Evolutionary conservation across 202 grass and related monocot genomes (phyloP).

Genomic region (Setaria viridis): DNA sequence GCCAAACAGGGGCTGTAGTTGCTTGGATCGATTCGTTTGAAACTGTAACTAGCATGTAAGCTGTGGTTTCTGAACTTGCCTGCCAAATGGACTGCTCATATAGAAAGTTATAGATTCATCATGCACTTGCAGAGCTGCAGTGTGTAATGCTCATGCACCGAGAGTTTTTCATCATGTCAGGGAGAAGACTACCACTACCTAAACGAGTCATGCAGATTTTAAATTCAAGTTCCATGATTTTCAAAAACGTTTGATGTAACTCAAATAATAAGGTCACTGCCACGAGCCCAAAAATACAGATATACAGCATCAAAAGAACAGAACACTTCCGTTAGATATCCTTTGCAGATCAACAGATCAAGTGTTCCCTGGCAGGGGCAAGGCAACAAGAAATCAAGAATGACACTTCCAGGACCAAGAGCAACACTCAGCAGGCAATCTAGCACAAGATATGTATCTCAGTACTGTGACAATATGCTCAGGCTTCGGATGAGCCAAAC

Average conservation of each 20-base stretch:
- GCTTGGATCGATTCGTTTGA: neutral
- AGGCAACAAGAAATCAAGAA: neutral
- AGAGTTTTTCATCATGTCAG: neutral
- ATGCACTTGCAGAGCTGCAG: neutral
- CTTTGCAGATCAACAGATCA: neutral
- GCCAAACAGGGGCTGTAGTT: neutral
- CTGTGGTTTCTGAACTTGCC: neutral
- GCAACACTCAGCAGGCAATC: neutral
- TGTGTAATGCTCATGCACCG: neutral
- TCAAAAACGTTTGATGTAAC: neutral
- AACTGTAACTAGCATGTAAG: neutral
- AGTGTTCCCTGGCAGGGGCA: neutral
- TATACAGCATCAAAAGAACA: neutral
- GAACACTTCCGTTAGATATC: neutral
- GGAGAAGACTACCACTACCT: neutral
- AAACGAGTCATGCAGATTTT: neutral
- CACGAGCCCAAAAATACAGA: neutral
- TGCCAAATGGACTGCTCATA: neutral
- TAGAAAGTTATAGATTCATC: neutral
- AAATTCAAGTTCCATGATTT: neutral
- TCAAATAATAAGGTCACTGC: neutral
- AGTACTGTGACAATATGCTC: constrained; percentile 7
- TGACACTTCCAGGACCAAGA: neutral
- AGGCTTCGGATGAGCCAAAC: neutral
- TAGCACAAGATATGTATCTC: neutral